Percentiles rank a stretch among this genome's conserved stretches.
Conservation (phyloP, 352 stramenopile species). For the Elongisporangium prolatum region DNA sequence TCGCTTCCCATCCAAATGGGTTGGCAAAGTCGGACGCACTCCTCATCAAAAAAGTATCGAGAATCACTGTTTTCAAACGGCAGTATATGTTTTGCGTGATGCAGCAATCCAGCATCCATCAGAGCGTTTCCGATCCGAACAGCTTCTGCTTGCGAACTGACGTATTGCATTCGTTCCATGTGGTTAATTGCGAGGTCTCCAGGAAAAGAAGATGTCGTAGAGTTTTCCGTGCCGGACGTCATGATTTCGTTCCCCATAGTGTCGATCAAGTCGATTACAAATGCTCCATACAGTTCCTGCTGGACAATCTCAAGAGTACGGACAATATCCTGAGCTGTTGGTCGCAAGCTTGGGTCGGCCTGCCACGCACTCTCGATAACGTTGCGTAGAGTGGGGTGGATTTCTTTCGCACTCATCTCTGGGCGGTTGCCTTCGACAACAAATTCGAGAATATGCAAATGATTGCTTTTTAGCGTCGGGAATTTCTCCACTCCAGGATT, state of each 20-base stretch:
- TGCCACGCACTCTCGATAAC: slow-evolving; percentile 48
- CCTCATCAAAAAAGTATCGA: slow-evolving; percentile 42
- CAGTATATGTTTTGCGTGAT: slow-evolving; percentile 35
- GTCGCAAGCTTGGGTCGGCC: slow-evolving; percentile 22
- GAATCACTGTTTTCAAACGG: slow-evolving; percentile 23
- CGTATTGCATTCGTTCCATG: slow-evolving; percentile 20
- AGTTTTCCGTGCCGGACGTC: slow-evolving; percentile 11
- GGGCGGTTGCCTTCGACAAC: slow-evolving; percentile 40
- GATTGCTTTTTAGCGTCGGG: slow-evolving; percentile 36
- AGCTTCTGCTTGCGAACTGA: slow-evolving; percentile 25
- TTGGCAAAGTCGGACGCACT: slow-evolving; percentile 26
- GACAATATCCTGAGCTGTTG: slow-evolving; percentile 35
- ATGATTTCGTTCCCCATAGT: slow-evolving; percentile 22
- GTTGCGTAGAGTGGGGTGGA: slow-evolving; percentile 30
- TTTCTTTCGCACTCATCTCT: slow-evolving; percentile 17
- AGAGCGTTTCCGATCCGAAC: slow-evolving; percentile 36
- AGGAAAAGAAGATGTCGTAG: slow-evolving; percentile 15
- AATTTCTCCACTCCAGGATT: slow-evolving; percentile 48
- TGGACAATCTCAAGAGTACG: slow-evolving; percentile 35
- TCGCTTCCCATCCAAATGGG: slow-evolving; percentile 8
- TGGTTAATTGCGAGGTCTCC: slow-evolving; percentile 27
- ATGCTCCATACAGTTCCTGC: slow-evolving; percentile 29
- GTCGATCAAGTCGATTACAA: slow-evolving; percentile 17
- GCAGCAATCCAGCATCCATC: slow-evolving; percentile 43
- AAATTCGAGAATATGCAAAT: slow-evolving; percentile 40